A percentile compares a stretch with the other conserved stretches of the same genome.
Evolutionary conservation across 345 rosid species (phyloP).

Genomic region (Brassica juncea): DNA sequence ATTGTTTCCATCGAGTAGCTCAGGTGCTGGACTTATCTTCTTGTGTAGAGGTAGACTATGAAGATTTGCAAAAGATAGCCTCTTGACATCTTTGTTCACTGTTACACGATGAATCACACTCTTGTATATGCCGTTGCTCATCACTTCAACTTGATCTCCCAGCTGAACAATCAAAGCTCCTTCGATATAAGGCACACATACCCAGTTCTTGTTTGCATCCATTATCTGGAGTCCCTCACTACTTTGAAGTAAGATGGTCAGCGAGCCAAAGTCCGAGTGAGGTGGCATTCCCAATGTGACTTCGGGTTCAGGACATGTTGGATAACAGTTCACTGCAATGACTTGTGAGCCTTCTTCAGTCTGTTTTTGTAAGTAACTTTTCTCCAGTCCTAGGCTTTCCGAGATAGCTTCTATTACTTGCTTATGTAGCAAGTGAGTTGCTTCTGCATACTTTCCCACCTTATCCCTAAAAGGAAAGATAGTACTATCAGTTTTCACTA

Average conservation of each 20-base stretch:
- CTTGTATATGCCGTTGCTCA: conserved; percentile 62
- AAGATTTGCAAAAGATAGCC: conserved; percentile 60
- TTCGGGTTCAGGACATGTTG: conserved; percentile 62
- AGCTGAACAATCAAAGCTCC: conserved; percentile 57
- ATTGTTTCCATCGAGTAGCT: conserved; percentile 45
- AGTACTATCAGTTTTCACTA: neutral
- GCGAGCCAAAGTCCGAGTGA: conserved; percentile 57
- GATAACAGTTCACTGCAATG: conserved; percentile 57
- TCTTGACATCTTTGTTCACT: conserved; percentile 43
- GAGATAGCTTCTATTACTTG: conserved; percentile 46
- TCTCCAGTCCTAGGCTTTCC: conserved; percentile 54
- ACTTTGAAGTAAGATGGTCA: conserved; percentile 57
- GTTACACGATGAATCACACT: conserved; percentile 56
- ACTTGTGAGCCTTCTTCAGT: conserved; percentile 57
- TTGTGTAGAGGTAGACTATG: conserved; percentile 58
- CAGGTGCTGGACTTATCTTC: conserved; percentile 52
- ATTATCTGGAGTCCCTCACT: conserved; percentile 53
- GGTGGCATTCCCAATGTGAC: conserved; percentile 60
- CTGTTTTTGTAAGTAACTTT: conserved; percentile 47
- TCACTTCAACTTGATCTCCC: conserved; percentile 59
- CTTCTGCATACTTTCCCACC: conserved; percentile 54
- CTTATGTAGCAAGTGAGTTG: conserved; percentile 46
- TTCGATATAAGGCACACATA: conserved; percentile 44
- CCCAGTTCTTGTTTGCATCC: conserved; percentile 51
- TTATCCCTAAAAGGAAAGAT: conserved; percentile 45